Percentiles rank a stretch among this genome's conserved stretches.
Evolutionary conservation across 768 basidiomycete species (phyloP).

Genomic region (Clathrus columnatus): DNA sequence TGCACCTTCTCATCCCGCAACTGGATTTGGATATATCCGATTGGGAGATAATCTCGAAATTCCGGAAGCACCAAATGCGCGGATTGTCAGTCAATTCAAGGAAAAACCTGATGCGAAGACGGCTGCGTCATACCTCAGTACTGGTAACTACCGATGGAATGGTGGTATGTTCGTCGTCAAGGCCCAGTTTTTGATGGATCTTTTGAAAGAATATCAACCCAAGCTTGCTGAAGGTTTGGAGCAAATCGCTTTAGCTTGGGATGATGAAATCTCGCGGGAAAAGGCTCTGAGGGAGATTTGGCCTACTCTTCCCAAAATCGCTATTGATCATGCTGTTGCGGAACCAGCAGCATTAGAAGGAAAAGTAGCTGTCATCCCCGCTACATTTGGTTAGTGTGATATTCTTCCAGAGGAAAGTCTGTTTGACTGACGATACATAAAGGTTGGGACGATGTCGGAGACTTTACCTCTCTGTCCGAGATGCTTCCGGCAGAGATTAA

Average conservation of each 20-base stretch:
- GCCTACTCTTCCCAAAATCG: slow-evolving; percentile 73
- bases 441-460: slow-evolving; percentile 93
- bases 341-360: slow-evolving; percentile 76
- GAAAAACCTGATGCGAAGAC: slow-evolving; percentile 87
- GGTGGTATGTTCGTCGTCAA: slow-evolving; percentile 92
- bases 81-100: slow-evolving; percentile 79
- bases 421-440: slow-evolving; percentile 5
- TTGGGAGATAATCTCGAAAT: slow-evolving; percentile 65
- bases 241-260: slow-evolving; percentile 66
- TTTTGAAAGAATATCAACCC: slow-evolving; percentile 68
- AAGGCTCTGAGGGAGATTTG: slow-evolving; percentile 57
- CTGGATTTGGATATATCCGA: slow-evolving; percentile 81
- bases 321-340: slow-evolving; percentile 83
- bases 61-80: slow-evolving; percentile 69
- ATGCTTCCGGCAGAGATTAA: slow-evolving; percentile 76
- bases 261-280: slow-evolving; percentile 45
- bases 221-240: slow-evolving; percentile 57
- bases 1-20: slow-evolving; percentile 83
- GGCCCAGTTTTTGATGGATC: slow-evolving; percentile 60
- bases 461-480: slow-evolving; percentile 83
- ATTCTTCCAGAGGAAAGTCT: slow-evolving; percentile 10
- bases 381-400: slow-evolving; percentile 68
- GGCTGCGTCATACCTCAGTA: slow-evolving; percentile 80
- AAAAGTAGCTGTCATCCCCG: slow-evolving; percentile 80
- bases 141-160: slow-evolving; percentile 87